Percentiles rank a stretch among this genome's conserved stretches.
These are phyloP conservation scores for Tetrapyrgos nigripes DNA, from an alignment of 1,284 basidiomycete genomes.

Conservation along the genomic window DNA sequence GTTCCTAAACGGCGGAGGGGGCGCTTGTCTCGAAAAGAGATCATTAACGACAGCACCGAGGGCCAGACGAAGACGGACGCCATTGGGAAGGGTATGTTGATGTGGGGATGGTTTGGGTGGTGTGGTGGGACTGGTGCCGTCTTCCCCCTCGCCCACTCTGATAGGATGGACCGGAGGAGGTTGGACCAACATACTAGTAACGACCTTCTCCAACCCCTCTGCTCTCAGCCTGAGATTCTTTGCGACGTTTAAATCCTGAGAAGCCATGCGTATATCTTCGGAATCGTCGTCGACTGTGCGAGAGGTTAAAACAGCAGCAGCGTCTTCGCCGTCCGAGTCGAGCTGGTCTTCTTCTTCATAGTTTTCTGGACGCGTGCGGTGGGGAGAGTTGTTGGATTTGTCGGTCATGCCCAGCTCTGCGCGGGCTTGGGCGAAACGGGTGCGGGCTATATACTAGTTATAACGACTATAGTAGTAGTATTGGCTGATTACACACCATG, in stretches of 20 bases:
- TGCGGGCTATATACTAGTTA: conserved; percentile 43
- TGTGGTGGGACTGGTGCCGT: conserved; percentile 53
- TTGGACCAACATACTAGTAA: conserved; percentile 79
- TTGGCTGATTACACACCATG: conserved; percentile 50
- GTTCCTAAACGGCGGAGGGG: conserved; percentile 56
- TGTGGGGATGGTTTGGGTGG: conserved; percentile 51
- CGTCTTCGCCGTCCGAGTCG: conserved; percentile 69
- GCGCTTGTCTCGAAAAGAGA: conserved; percentile 74
- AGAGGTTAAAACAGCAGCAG: conserved; percentile 51
- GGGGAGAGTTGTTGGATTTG: conserved; percentile 60
- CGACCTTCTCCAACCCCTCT: conserved; percentile 80
- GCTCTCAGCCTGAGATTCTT: conserved; percentile 69
- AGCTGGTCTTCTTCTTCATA: conserved; percentile 75
- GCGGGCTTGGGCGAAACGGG: conserved; percentile 81
- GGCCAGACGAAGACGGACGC: conserved; percentile 76
- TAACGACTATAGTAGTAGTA: too few relatives aligned
- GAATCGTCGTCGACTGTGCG: conserved; percentile 55
- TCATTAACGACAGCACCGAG: conserved; percentile 79
- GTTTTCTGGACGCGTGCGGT: conserved; percentile 72
- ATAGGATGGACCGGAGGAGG: conserved; percentile 63
- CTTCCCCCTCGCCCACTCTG: conserved; percentile 50
- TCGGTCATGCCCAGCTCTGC: conserved; percentile 85
- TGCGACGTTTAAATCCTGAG: conserved; percentile 68
- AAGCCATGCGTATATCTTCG: conserved; percentile 60
- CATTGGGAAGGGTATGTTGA: conserved; percentile 75